Evolutionary conservation across 306 rosid species (phyloP).

Genomic region (Calophaca sinica): DNA sequence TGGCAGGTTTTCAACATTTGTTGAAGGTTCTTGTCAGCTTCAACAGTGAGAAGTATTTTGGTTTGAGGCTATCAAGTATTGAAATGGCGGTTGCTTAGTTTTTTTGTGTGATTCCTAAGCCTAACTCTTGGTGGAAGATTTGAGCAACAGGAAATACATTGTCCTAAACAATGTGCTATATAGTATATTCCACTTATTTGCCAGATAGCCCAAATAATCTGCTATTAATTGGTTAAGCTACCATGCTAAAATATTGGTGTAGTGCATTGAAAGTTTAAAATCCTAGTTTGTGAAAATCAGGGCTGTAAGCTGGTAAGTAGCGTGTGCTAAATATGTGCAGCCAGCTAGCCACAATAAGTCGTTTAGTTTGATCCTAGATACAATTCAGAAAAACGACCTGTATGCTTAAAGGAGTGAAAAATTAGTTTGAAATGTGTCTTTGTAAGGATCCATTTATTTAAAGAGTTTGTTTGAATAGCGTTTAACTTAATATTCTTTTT

Average conservation of each 20-base stretch:
- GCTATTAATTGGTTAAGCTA: slow-evolving; percentile 3
- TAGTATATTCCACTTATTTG: not conserved
- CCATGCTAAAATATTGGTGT: slow-evolving; percentile 2
- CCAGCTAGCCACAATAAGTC: not conserved
- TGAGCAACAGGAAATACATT: not conserved
- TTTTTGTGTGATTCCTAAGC: slow-evolving; percentile 1
- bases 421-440: not conserved
- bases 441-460: not conserved
- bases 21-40: slow-evolving; percentile 1
- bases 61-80: slow-evolving; percentile 34
- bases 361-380: slow-evolving; percentile 23
- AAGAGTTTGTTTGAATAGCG: not conserved
- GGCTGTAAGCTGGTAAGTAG: not conserved
- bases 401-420: not conserved
- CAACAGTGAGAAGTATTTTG: slow-evolving; percentile 25
- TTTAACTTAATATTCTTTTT: not conserved
- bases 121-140: not conserved
- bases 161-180: not conserved
- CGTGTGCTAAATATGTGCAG: not conserved
- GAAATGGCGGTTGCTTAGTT: slow-evolving; percentile 35
- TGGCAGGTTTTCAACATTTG: not conserved
- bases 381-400: not conserved
- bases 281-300: slow-evolving; percentile 19
- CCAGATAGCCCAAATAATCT: too few species aligned
- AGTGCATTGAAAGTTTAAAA: not conserved